A percentile compares a stretch with the other conserved stretches of the same genome.
These are phyloP conservation scores for Gossypium davidsonii DNA, from an alignment of 441 rosid species.

Conservation along the genomic window DNA sequence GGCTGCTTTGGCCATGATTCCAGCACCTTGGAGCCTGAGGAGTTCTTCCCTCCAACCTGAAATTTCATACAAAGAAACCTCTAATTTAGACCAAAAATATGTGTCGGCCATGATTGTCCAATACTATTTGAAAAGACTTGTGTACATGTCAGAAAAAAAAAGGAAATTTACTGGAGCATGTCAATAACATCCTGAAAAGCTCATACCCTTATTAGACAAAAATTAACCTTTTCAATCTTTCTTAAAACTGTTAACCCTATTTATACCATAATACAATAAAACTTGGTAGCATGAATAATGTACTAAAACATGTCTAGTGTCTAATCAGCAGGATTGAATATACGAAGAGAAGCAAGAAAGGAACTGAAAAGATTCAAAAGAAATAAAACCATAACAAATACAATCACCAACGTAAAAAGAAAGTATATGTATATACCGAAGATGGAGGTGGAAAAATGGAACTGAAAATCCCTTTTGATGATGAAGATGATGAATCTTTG, in stretches of 20 bases:
- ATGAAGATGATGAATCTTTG: slow-evolving; percentile 42
- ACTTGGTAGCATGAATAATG: neutral
- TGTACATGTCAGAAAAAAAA: no score
- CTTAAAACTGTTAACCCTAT: neutral
- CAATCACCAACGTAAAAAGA: neutral
- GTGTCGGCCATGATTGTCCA: neutral
- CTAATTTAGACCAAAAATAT: neutral
- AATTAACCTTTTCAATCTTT: neutral
- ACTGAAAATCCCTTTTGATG: slow-evolving; percentile 50
- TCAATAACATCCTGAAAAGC: neutral
- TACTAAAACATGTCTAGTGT: neutral
- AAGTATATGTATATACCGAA: slow-evolving; percentile 28
- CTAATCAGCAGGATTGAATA: neutral
- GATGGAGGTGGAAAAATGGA: slow-evolving; percentile 62
- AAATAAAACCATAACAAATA: neutral
- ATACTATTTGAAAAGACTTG: neutral
- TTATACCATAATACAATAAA: neutral
- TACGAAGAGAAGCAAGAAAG: neutral
- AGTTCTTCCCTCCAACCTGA: slow-evolving; percentile 47
- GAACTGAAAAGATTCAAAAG: neutral
- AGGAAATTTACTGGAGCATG: neutral
- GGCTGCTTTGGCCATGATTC: slow-evolving; percentile 42
- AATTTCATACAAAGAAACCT: slow-evolving; percentile 5
- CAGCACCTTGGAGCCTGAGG: slow-evolving; percentile 30
- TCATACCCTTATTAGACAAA: neutral